Base-by-base conservation (phyloP, 2,329 filamentous ascomycete species). In the Fusarium hainanense region DNA sequence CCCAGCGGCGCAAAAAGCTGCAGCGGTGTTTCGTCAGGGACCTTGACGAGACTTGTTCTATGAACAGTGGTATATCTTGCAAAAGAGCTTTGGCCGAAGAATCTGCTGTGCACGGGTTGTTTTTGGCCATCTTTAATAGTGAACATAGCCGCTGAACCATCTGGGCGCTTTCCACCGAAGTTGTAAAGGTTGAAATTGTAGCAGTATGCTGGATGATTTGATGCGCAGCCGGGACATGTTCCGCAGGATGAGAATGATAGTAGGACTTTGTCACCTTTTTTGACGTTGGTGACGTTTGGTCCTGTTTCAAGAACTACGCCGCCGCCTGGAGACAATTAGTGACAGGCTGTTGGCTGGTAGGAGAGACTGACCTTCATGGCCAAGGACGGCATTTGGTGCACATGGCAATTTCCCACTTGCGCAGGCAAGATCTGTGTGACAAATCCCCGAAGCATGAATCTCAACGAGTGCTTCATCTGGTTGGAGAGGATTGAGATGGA, bases 401-500 rank as follows among this genome's bases (percentile, higher is more conserved):
- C 56, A 57, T 3, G 58, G 55, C 1, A 70, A 16, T 20, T 58
- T 70, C 1, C 67, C 68, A 6, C 30, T 58, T 18, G 56, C 56
- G 91, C 76, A 92, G 89, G 77, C 80, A 80, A 68, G 20, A 4
- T 70, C 68, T 5, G 67, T 70, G 23, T 70, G 67, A 12, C 68
- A 70, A 7, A 70, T 32, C 2, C 68, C 67, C 1, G 50, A 49
- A 1, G 67, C 68, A 25, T 65, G 56, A 0, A 70, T 60, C 20
- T 70, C 52, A 5, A 70, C 25, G 4, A 70, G 46, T 0, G 56
- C 68, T 25, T 70, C 67, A 12, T 70, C 58, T 1, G 60, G 54
- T 1, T 48, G 62, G 3, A 65, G 18, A 5, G 52, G 20, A 4
- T 65, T 42, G 6, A 65, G 8, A 5, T 40, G 21, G n/a, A 65